Conservation (phyloP, 176 grass and related monocot genomes). For the Oryza punctata region DNA sequence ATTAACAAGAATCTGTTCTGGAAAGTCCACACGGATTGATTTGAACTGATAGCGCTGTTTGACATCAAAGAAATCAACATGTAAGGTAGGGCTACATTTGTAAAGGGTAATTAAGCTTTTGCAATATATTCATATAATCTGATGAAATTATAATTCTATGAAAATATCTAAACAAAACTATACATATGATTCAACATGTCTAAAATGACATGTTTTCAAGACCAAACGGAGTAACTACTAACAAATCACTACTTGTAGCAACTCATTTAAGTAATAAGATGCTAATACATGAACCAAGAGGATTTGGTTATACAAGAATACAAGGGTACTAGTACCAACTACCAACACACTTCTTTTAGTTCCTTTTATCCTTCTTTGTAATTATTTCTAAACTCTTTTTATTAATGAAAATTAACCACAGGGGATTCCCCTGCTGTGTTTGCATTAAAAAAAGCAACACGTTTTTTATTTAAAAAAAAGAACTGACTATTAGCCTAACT, state of each 20-base stretch:
- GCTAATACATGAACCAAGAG: not conserved
- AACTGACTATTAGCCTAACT: not conserved
- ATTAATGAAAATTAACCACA: not conserved
- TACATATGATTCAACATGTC: not conserved
- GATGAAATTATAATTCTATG: not conserved
- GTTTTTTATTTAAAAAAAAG: not conserved
- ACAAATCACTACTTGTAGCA: not conserved
- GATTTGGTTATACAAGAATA: not conserved
- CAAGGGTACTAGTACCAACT: not conserved
- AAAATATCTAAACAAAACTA: not conserved
- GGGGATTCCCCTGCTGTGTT: not conserved
- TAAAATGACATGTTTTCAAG: too few relatives aligned
- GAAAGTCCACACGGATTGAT: slow-evolving; percentile 59
- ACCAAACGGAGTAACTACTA: not conserved
- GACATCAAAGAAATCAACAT: slow-evolving; percentile 21
- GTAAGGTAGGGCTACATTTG: not conserved
- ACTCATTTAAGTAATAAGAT: not conserved
- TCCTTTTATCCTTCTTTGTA: not conserved
- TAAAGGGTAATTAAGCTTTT: not conserved
- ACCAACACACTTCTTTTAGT: not conserved
- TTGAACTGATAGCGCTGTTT: slow-evolving; percentile 65
- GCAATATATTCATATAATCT: not conserved
- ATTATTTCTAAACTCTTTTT: not conserved
- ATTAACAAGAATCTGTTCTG: slow-evolving; percentile 75
- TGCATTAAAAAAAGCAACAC: not conserved